These are phyloP conservation scores for Solanum chmielewskii DNA, from an alignment of 257 asterid species.

Conservation along the genomic window DNA sequence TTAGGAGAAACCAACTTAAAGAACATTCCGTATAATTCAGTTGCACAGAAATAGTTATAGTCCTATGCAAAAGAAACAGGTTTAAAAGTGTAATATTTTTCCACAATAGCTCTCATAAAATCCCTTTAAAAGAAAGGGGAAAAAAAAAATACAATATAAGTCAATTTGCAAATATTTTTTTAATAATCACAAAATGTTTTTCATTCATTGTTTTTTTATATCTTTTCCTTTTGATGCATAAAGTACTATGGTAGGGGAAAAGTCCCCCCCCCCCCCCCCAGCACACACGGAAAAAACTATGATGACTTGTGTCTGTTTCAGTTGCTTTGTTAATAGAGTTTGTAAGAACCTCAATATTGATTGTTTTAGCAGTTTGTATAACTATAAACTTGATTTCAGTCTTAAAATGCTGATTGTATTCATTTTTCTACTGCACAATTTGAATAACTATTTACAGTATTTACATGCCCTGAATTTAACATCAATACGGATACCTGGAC, in stretches of 20 bases:
- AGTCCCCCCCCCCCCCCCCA: neutral
- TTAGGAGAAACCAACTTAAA: neutral
- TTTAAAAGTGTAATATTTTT: neutral
- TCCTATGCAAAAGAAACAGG: neutral
- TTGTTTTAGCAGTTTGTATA: neutral
- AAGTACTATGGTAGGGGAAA: neutral
- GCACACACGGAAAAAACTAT: no score
- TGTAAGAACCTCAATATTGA: neutral
- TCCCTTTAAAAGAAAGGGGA: neutral
- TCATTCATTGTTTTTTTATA: neutral
- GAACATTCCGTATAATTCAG: neutral
- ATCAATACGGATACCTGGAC: constrained; percentile 11
- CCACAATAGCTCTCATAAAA: neutral
- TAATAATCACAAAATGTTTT: neutral
- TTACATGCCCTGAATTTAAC: neutral
- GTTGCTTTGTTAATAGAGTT: neutral
- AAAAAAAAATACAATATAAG: neutral
- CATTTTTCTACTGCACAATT: neutral
- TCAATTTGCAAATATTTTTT: neutral
- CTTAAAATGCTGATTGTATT: neutral
- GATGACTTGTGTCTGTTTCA: neutral
- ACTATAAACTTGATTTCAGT: neutral
- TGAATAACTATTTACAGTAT: neutral
- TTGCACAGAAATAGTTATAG: neutral
- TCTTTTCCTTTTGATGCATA: neutral